Conservation (phyloP, 1,284 basidiomycete species). For the Microbotryomycetes sp. region DNA sequence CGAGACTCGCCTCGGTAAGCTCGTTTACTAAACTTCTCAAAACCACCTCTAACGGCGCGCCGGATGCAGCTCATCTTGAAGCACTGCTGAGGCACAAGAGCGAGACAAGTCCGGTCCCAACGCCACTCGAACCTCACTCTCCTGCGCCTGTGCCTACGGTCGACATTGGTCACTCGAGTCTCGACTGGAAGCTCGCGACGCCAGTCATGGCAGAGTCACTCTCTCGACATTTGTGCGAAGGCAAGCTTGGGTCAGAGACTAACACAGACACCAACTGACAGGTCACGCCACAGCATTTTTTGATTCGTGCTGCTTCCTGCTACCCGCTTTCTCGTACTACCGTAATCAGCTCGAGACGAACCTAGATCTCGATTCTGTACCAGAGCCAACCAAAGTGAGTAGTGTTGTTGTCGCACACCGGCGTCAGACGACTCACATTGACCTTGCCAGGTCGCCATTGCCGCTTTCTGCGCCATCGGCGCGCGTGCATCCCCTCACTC, state of each 20-base stretch:
- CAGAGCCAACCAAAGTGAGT: neutral
- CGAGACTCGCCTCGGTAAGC: neutral
- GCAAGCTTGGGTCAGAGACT: neutral
- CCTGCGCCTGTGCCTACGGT: neutral
- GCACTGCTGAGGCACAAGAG: neutral
- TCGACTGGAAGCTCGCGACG: neutral
- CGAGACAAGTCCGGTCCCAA: neutral
- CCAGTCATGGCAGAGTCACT: constrained; percentile 9
- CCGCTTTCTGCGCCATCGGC: constrained; percentile 21
- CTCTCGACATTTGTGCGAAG: constrained; percentile 9
- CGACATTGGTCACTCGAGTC: neutral
- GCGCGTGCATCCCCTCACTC: constrained; percentile 19
- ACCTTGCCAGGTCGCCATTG: constrained; percentile 7
- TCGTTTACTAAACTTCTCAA: no score
- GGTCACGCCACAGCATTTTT: constrained; percentile 14
- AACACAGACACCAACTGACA: no score
- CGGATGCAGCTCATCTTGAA: constrained; percentile 4
- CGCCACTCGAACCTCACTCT: neutral
- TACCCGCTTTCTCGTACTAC: constrained; percentile 13
- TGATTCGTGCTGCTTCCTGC: constrained; percentile 19
- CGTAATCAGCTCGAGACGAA: neutral
- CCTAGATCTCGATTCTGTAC: neutral
- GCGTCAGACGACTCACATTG: neutral
- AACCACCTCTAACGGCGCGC: no score
- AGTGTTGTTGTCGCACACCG: neutral